phyloP scores from a whole-genome alignment of 2,329 filamentous ascomycete species.

The Lasiodiplodia theobromae region DNA sequence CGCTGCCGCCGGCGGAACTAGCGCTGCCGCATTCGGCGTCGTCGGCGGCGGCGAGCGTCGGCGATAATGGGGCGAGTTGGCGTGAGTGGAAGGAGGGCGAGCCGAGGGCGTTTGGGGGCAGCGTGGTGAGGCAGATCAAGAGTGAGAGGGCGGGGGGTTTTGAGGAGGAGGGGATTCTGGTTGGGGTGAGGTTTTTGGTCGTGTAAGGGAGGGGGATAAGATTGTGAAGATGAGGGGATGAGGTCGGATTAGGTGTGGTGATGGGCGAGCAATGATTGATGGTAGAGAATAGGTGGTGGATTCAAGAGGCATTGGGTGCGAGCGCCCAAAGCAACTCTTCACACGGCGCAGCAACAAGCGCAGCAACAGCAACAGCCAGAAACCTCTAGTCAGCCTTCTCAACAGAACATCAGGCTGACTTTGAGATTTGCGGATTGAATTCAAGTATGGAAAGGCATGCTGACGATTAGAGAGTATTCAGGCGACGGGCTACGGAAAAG shows the following conservation, averaged over 20 bases:
- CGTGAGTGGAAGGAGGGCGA: constrained; percentile 29
- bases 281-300: not conserved
- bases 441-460: not conserved
- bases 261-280: not conserved
- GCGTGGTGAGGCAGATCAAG: constrained; percentile 47
- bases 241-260: not conserved
- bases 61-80: not conserved
- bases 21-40: not conserved
- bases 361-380: too few species aligned
- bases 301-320: too few species aligned
- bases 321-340: too few species aligned
- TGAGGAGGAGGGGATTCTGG: constrained; percentile 49
- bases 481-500: not conserved
- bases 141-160: constrained; percentile 50
- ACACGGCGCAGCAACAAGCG: too few species aligned
- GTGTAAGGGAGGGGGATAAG: not conserved
- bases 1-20: not conserved
- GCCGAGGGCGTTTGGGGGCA: constrained; percentile 32
- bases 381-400: too few species aligned
- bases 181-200: constrained; percentile 53
- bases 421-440: not conserved
- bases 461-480: not conserved
- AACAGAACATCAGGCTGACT: too few species aligned
- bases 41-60: too few species aligned
- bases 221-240: not conserved